Conservation (phyloP, 495 filamentous ascomycete species). For the Bombardia bombarda region DNA sequence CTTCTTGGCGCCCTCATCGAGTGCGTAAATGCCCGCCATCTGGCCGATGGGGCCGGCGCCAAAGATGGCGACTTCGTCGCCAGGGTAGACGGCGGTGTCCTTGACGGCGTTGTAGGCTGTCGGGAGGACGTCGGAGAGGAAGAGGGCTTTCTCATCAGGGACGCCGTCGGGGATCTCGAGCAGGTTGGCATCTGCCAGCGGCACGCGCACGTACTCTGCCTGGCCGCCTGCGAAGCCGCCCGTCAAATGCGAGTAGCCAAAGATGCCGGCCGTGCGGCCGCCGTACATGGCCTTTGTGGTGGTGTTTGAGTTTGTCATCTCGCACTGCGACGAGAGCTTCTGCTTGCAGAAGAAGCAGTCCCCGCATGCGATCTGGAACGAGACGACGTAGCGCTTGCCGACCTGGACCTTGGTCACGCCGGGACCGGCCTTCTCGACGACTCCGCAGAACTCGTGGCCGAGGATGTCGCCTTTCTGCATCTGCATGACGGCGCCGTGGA, state of each 20-base stretch:
- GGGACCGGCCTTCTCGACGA: conserved; percentile 64
- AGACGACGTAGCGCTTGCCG: conserved; percentile 75
- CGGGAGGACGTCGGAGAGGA: conserved; percentile 68
- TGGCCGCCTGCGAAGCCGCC: conserved; percentile 88
- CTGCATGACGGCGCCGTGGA: conserved; percentile 65
- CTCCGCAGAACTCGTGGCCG: conserved; percentile 83
- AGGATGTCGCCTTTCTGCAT: conserved; percentile 79
- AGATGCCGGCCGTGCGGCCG: conserved; percentile 62
- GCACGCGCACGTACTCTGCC: conserved; percentile 80
- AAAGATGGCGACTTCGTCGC: conserved; percentile 78
- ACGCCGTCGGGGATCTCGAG: conserved; percentile 72
- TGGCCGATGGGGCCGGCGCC: conserved; percentile 73
- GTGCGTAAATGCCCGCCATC: conserved; percentile 66
- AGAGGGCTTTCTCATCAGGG: conserved; percentile 79
- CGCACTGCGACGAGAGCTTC: conserved; percentile 69
- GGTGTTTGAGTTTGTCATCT: conserved; percentile 66
- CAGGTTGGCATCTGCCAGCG: conserved; percentile 75
- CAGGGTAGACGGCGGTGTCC: conserved; percentile 72
- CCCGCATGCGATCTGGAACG: conserved; percentile 80
- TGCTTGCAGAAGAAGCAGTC: conserved; percentile 70
- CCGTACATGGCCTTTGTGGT: conserved; percentile 67
- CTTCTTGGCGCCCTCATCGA: conserved; percentile 62
- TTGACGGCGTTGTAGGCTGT: conserved; percentile 80
- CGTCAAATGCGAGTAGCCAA: conserved; percentile 69
- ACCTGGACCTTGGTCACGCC: conserved; percentile 45